Base-by-base conservation (phyloP, 108 stramenopile species). In the Cylindrotheca closterium region DNA sequence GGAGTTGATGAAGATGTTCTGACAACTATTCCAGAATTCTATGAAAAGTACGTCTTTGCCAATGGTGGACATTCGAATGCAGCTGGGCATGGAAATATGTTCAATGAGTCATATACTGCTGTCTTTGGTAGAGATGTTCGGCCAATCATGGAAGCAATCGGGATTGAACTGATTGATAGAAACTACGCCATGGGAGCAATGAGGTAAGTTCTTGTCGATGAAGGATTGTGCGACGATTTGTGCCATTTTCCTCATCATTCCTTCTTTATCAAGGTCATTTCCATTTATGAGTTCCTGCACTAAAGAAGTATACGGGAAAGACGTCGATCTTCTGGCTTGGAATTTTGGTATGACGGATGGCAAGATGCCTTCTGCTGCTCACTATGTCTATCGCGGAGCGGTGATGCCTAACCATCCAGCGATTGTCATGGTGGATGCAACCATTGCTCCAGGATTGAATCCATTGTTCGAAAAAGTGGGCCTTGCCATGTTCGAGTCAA, bases 121-220 rank as follows among this genome's bases (percentile, higher is more conserved):
- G 47, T 77, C 31, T 50, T 91, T 62, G 84, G 83, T 59, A 12
- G 55, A n/a, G 68, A 75, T 34, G 73, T 72, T 5, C 60, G 77
- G 47, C 58, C 28, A n/a, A 65, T 79, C 8, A 86, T 87, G 58
- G 73, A 22, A 24, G 56, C 82, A 18, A 51, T 86, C 19, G 89
- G 86, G 10, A 77, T 91, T 66, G 64, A 79, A 29, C 84, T 91
- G 60, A 56, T 67, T 25, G 82, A 74, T 12, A 75, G 81, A n/a
- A 87, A 86, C 65, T 86, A 86, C 60, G 89, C 80, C 53, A 85
- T 85, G 85, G 89, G 89, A 25, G 80, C 80, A 28, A 84, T 79
- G 10, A 30, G 51, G 5, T 81, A 77, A 1, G 83, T 55, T 12
- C 74, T 76, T 0, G 75, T n/a, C n/a, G n/a, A n/a, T n/a, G n/a